phyloP scores from a whole-genome alignment of 768 basidiomycete species.

The Hygrocybe coccinea region DNA sequence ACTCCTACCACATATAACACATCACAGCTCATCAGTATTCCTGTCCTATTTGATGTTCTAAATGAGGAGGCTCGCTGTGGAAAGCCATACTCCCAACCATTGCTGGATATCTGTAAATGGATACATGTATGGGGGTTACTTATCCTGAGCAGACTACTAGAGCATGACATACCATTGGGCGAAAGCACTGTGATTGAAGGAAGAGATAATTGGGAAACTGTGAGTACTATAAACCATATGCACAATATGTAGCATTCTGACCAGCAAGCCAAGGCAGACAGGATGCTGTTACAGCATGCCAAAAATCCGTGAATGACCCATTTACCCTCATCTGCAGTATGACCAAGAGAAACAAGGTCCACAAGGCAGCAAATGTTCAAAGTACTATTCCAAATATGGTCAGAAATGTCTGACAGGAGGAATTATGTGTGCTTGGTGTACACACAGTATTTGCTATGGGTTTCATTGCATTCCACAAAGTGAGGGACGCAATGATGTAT shows the following conservation, averaged over 20 bases:
- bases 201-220: not conserved
- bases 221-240: not conserved
- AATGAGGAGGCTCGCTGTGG: not conserved
- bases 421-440: too few relatives aligned
- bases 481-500: too few relatives aligned
- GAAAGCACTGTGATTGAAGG: not conserved
- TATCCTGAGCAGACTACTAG: not conserved
- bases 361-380: not conserved
- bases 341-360: not conserved
- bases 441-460: too few relatives aligned
- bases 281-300: slow-evolving; percentile 1
- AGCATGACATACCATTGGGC: not conserved
- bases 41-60: not conserved
- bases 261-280: not conserved
- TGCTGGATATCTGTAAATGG: not conserved
- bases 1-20: not conserved
- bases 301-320: not conserved
- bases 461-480: too few relatives aligned
- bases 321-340: not conserved
- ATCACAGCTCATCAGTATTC: not conserved
- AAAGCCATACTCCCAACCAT: not conserved
- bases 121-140: not conserved
- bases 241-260: not conserved
- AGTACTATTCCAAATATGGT: too few relatives aligned
- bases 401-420: too few relatives aligned